Percentiles rank a stretch among this genome's conserved stretches.
phyloP scores from a whole-genome alignment of 768 basidiomycete genomes.

The Lactifluus echinatus region DNA sequence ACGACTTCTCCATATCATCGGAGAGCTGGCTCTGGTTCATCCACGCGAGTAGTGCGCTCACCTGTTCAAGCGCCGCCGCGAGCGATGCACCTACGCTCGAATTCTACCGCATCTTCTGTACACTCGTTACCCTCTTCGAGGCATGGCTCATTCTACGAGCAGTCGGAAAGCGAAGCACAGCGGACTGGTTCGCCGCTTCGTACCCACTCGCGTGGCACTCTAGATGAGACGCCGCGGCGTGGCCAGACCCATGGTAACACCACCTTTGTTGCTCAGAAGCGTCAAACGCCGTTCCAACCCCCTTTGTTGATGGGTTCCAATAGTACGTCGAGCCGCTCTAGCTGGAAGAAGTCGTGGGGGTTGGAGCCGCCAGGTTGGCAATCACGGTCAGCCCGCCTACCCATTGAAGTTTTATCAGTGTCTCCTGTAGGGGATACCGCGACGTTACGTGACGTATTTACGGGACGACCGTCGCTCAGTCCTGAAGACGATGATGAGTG shows the following conservation, averaged over 20 bases:
- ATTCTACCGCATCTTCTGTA: constrained; percentile 68
- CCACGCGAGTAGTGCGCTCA: constrained; percentile 64
- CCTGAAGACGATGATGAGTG: constrained; percentile 77
- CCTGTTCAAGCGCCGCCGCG: constrained; percentile 39
- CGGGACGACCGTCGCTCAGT: constrained; percentile 50
- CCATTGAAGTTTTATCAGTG: constrained; percentile 71
- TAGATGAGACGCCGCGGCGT: constrained; percentile 40
- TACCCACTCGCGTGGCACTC: constrained; percentile 38
- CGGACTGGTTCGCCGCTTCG: constrained; percentile 59
- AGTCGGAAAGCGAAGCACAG: constrained; percentile 57
- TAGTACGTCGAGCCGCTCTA: constrained; percentile 49
- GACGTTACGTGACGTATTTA: constrained; percentile 69
- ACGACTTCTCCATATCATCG: constrained; percentile 79
- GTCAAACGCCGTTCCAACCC: constrained; percentile 55
- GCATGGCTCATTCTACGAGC: constrained; percentile 70
- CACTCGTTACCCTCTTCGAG: constrained; percentile 72
- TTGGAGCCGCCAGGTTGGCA: constrained; percentile 83
- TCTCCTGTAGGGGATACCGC: constrained; percentile 36
- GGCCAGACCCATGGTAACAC: constrained; percentile 33
- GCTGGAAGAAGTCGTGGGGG: constrained; percentile 90
- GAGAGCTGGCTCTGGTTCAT: constrained; percentile 71
- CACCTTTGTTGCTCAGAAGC: constrained; percentile 78
- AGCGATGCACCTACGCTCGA: constrained; percentile 56
- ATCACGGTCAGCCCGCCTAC: constrained; percentile 49
- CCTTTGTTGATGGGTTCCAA: constrained; percentile 36